A percentile compares a stretch with the other conserved stretches of the same genome.
Evolutionary conservation across 139 green algal genomes (phyloP).

Genomic region (Chlamydomonas sp.): DNA sequence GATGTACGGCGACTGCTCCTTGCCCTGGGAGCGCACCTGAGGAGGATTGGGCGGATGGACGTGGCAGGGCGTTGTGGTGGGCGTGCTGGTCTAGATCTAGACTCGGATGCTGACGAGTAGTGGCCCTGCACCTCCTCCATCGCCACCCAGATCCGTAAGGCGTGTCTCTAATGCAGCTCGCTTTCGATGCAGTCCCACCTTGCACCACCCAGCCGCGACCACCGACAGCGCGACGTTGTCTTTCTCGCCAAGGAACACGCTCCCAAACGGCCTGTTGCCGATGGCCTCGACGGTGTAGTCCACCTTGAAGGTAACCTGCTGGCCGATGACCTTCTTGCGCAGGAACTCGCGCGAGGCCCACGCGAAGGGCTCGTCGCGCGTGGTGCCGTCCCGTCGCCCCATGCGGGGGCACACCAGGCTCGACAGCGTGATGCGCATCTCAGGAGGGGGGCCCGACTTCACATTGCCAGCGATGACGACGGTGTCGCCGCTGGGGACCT

Average conservation of each 20-base stretch:
- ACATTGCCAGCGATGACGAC: conserved; percentile 64
- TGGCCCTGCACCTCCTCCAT: too few relatives aligned
- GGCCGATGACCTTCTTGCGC: conserved; percentile 77
- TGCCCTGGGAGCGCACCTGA: conserved; percentile 22
- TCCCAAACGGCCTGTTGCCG: conserved; percentile 83
- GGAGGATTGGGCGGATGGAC: neutral
- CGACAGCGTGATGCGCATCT: conserved; percentile 89
- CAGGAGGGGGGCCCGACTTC: conserved; percentile 54
- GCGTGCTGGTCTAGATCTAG: too few relatives aligned
- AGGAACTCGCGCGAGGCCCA: conserved; percentile 88
- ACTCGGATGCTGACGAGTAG: too few relatives aligned
- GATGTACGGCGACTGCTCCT: conserved; percentile 70
- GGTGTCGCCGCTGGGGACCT: conserved; percentile 79
- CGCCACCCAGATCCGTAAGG: too few relatives aligned
- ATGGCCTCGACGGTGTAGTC: conserved; percentile 84
- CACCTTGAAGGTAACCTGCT: conserved; percentile 80
- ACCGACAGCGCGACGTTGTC: conserved; percentile 74
- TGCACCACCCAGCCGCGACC: conserved; percentile 70
- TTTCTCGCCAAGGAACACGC: conserved; percentile 69
- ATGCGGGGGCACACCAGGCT: conserved; percentile 79
- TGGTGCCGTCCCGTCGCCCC: conserved; percentile 79
- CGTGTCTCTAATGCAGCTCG: too few relatives aligned
- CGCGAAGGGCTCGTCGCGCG: conserved; percentile 87
- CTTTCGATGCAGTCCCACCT: conserved; percentile 42
- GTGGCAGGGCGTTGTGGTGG: neutral